Percentiles rank a stretch among this genome's conserved stretches.
Evolutionary conservation across 116 monocot species (phyloP).

Genomic region (Iris pallida): DNA sequence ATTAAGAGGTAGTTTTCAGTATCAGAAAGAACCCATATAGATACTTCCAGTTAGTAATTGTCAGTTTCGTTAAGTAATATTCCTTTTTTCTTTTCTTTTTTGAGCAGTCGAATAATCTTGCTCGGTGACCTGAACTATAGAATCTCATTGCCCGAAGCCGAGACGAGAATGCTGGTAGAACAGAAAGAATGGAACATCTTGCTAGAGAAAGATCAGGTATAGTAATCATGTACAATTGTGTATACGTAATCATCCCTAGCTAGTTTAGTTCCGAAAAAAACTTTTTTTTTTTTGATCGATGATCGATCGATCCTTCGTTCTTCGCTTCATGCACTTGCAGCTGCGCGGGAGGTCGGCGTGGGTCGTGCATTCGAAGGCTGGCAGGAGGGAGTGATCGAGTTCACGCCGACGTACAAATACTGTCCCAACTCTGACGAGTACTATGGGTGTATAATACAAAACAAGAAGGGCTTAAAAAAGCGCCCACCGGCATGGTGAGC

Average conservation of each 20-base stretch:
- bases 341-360: conserved; percentile 33
- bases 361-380: conserved; percentile 71
- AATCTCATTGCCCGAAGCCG: conserved; percentile 59
- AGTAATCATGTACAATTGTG: not conserved
- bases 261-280: no score
- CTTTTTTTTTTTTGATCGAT: not conserved
- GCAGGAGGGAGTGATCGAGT: conserved; percentile 60
- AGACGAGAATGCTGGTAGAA: conserved; percentile 46
- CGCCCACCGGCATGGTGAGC: conserved; percentile 82
- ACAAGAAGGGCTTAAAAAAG: conserved; percentile 45
- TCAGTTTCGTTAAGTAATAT: no score
- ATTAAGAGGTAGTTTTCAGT: no score
- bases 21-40: no score
- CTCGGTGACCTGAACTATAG: conserved; percentile 86
- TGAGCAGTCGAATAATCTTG: conserved; percentile 63
- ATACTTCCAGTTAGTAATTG: no score
- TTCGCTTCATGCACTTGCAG: conserved; percentile 15
- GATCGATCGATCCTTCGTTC: not conserved
- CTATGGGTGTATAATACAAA: conserved; percentile 38
- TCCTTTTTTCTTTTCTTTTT: not conserved
- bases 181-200: conserved; percentile 60
- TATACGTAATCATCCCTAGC: no score
- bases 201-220: conserved; percentile 86
- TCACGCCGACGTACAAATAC: conserved; percentile 89
- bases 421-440: conserved; percentile 69